phyloP scores from a whole-genome alignment of 1,139 yeast species.

The Protomyces lactucae-debilis region DNA sequence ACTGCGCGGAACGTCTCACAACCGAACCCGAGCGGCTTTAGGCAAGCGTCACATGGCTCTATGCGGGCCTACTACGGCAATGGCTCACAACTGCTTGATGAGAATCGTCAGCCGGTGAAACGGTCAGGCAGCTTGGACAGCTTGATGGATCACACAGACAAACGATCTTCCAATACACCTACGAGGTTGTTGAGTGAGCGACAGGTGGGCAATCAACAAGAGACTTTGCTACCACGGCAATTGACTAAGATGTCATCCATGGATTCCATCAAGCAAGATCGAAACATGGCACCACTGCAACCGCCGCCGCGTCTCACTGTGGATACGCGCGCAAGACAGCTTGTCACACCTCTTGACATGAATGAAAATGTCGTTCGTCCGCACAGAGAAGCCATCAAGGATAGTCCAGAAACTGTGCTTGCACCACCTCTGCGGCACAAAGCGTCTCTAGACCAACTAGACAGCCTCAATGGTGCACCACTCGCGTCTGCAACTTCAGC shows the following conservation, averaged over 20 bases:
- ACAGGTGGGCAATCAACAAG: background rate
- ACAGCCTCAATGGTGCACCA: background rate
- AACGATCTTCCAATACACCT: background rate
- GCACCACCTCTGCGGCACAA: conserved; percentile 20
- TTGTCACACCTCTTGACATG: background rate
- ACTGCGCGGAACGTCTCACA: conserved; percentile 17
- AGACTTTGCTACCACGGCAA: background rate
- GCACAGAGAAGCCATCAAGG: background rate
- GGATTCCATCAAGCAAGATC: background rate
- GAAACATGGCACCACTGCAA: background rate
- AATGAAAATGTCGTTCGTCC: background rate
- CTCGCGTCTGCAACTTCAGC: background rate
- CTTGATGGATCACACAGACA: background rate
- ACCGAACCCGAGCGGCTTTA: background rate
- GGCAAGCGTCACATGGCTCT: background rate
- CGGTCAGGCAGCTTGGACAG: conserved; percentile 14
- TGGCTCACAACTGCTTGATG: background rate
- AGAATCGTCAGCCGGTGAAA: conserved; percentile 2
- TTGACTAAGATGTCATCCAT: background rate
- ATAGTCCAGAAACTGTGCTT: background rate
- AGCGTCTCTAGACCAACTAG: background rate
- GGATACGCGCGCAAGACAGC: background rate
- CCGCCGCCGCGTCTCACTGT: background rate
- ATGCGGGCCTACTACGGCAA: background rate
- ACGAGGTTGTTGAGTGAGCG: background rate